phyloP scores from a whole-genome alignment of 2,329 filamentous ascomycete species.

The Lachnum nothofagi region DNA sequence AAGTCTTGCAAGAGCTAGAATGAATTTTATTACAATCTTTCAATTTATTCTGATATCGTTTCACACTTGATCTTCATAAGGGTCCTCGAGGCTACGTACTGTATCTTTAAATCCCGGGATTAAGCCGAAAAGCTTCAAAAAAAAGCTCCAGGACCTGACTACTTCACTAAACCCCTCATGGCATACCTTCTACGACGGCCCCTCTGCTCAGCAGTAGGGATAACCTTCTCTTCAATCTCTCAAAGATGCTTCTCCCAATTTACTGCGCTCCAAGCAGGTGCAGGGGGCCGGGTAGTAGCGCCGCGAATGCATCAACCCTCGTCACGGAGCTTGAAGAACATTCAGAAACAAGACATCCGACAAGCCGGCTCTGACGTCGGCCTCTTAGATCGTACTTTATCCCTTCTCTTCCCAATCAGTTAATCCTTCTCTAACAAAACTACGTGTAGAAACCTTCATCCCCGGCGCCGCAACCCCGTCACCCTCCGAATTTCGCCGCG shows the following conservation, averaged over 20 bases:
- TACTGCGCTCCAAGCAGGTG: conserved; percentile 5
- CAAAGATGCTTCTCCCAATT: conserved; percentile 24
- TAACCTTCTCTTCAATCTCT: conserved; percentile 2
- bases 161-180: conserved; percentile 11
- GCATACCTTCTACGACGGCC: conserved; percentile 25
- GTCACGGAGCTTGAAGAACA: conserved; percentile 17
- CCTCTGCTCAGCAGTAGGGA: conserved; percentile 12
- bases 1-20: no score
- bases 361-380: conserved; percentile 5
- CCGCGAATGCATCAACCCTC: conserved; percentile 1
- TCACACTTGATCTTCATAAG: no score
- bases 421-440: not conserved
- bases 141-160: not conserved
- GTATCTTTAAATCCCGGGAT: no score
- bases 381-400: not conserved
- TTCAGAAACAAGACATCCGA: conserved; percentile 13
- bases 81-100: no score
- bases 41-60: no score
- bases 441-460: conserved; percentile 33
- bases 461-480: conserved; percentile 30
- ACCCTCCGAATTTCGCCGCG: conserved; percentile 22
- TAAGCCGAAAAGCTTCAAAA: conserved; percentile 4
- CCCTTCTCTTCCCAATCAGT: not conserved
- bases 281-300: not conserved
- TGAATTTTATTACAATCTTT: no score